A percentile compares a stretch with the other conserved stretches of the same genome.
Evolutionary conservation across 495 filamentous ascomycete genomes (phyloP).

Genomic region (Cercophora newfieldiana): DNA sequence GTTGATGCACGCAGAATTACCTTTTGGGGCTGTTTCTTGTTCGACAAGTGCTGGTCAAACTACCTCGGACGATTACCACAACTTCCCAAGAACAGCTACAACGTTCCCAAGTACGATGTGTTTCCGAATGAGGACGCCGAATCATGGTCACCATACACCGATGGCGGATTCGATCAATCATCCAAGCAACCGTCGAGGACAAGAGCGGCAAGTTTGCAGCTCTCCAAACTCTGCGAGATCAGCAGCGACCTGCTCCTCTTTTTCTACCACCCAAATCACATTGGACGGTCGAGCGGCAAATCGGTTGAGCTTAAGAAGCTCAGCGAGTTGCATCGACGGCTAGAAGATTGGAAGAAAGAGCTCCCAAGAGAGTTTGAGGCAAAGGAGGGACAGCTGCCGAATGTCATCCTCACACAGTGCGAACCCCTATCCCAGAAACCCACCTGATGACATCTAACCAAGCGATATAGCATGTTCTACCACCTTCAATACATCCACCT

Average conservation of each 20-base stretch:
- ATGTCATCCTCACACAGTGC: constrained; percentile 93
- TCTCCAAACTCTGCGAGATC: constrained; percentile 85
- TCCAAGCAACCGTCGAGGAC: constrained; percentile 80
- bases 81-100: constrained; percentile 72
- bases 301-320: constrained; percentile 85
- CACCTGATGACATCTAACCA: constrained; percentile 18
- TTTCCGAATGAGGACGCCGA: constrained; percentile 87
- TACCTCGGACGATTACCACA: constrained; percentile 94
- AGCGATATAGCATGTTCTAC: constrained; percentile 79
- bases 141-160: constrained; percentile 85
- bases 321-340: constrained; percentile 82
- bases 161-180: constrained; percentile 68
- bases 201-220: constrained; percentile 76
- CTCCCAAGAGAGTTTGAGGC: constrained; percentile 86
- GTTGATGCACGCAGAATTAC: constrained; percentile 87
- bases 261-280: constrained; percentile 82
- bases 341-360: constrained; percentile 88
- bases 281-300: constrained; percentile 59
- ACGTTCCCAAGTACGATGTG: constrained; percentile 85
- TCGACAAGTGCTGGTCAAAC: constrained; percentile 99
- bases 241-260: constrained; percentile 83
- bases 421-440: constrained; percentile 33
- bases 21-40: constrained; percentile 98
- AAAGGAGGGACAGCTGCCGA: constrained; percentile 84
- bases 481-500: constrained; percentile 95